phyloP scores from a whole-genome alignment of 2,329 filamentous ascomycete species.

The Venturia aucupariae region DNA sequence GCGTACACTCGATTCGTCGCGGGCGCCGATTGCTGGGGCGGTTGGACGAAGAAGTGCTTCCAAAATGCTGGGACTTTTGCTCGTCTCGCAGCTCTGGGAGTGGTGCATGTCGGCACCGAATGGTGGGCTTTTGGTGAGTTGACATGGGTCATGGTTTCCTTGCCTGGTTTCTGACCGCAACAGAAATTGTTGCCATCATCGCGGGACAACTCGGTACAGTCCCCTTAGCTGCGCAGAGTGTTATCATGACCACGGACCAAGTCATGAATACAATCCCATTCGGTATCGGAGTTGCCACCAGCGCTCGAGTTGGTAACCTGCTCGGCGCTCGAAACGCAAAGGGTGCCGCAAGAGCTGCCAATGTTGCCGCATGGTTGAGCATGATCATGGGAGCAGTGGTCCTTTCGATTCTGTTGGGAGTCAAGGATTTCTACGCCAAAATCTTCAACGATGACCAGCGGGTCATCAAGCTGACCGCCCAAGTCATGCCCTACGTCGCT shows the following conservation, averaged over 20 bases:
- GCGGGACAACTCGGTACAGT: slow-evolving; percentile 72
- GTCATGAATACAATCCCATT: slow-evolving; percentile 81
- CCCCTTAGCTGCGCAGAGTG: slow-evolving; percentile 70
- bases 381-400: slow-evolving; percentile 60
- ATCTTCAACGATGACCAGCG: slow-evolving; percentile 72
- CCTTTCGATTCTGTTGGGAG: slow-evolving; percentile 58
- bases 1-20: slow-evolving; percentile 62
- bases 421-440: slow-evolving; percentile 62
- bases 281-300: slow-evolving; percentile 73
- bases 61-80: slow-evolving; percentile 62
- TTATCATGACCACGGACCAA: slow-evolving; percentile 85
- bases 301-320: slow-evolving; percentile 68
- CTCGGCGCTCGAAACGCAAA: slow-evolving; percentile 58
- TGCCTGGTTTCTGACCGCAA: slow-evolving; percentile 23
- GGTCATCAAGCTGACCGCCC: slow-evolving; percentile 63
- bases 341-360: slow-evolving; percentile 63
- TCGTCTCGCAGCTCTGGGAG: slow-evolving; percentile 63
- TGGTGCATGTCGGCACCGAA: slow-evolving; percentile 79
- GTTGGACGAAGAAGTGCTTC: slow-evolving; percentile 55
- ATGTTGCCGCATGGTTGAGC: slow-evolving; percentile 64
- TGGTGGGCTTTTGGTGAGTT: slow-evolving; percentile 69
- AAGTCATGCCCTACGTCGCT: slow-evolving; percentile 77
- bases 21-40: slow-evolving; percentile 73
- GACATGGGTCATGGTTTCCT: slow-evolving; percentile 73
- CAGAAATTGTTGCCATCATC: slow-evolving; percentile 15